Evolutionary conservation across 768 basidiomycete genomes (phyloP), one percentile per base, ranked within the genome.

Genomic region (Boletus rex-veris): DNA sequence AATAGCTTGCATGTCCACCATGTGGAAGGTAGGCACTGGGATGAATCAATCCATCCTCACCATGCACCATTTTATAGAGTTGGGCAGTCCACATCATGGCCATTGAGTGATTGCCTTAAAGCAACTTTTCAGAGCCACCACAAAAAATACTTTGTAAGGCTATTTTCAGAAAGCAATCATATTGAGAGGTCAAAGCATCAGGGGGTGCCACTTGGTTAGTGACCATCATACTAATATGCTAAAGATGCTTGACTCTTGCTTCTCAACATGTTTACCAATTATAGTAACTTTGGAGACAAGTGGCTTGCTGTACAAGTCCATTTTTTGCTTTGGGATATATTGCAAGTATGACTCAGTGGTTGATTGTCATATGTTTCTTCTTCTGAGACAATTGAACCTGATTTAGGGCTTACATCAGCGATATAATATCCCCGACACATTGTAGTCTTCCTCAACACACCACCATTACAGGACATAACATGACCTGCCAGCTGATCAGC

Each of bases 101-200:
- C 58, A 52, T 26, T 55, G 37, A 42, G 21, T 55, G 68, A 70
- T 68, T 70, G 68, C 58, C 50, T 67, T 45, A 48, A 44, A 62
- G 38, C 39, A 56, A 52, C 53, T 47, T 57, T 59, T 57, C 56
- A 59, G 30, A 54, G 61, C 63, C 64, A 62, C 59, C 48, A 26
- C 28, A 36, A 62, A 57, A 52, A 57, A 56, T 65, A 57, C 57
- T 56, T 44, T 19, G 49, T 64, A 49, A 55, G 55, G 63, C 40
- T 26, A 62, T 24, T 52, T 49, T 44, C 30, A 37, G 44, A 31
- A 31, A 57, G 60, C 64, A 64, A 62, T 69, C 62, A 24, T 36
- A 18, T 18, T 16, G 35, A 37, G 9, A 37, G 59, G 56, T 33
- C 59, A 41, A 61, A 64, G 61, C 59, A 2, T 19, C 44, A 45